Percentiles rank a stretch among this genome's conserved stretches.
These are phyloP conservation scores for Ophiostoma fasciatum DNA, from an alignment of 2,329 filamentous ascomycete species.

Conservation along the genomic window DNA sequence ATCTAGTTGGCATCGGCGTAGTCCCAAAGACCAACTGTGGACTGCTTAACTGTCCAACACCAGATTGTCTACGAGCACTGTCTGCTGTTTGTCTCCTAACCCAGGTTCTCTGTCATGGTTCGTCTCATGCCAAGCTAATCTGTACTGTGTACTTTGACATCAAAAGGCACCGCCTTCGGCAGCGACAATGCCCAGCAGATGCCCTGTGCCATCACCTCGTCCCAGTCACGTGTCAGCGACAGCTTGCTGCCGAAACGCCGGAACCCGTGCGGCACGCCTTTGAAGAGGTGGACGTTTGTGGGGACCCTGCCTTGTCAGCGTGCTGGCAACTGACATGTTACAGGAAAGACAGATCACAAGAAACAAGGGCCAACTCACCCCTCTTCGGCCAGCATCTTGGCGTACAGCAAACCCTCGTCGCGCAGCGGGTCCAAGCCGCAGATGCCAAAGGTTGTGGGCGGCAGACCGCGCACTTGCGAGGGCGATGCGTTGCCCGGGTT, in stretches of 20 bases:
- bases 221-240: constrained; percentile 21
- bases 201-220: constrained; percentile 35
- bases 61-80: too few relatives aligned
- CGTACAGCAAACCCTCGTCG: constrained; percentile 10
- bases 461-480: constrained; percentile 21
- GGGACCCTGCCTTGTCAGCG: constrained; percentile 12
- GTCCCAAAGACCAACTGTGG: too few relatives aligned
- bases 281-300: constrained; percentile 15
- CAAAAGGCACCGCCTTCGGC: constrained; percentile 40
- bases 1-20: too few relatives aligned
- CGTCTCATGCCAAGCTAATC: background rate
- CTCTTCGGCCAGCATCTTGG: constrained; percentile 4
- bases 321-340: background rate
- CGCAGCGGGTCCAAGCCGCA: constrained; percentile 10
- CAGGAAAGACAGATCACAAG: background rate
- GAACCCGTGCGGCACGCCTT: constrained; percentile 11
- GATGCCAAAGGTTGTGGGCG: constrained; percentile 7
- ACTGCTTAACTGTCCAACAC: too few relatives aligned
- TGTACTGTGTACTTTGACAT: constrained; percentile 4
- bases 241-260: constrained; percentile 16
- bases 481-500: constrained; percentile 22
- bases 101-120: too few relatives aligned
- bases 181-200: constrained; percentile 25
- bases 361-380: background rate
- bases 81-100: too few relatives aligned